Percentiles rank a stretch among this genome's conserved stretches.
Evolutionary conservation across 768 basidiomycete species (phyloP).

Genomic region (Tulasnella sp.): DNA sequence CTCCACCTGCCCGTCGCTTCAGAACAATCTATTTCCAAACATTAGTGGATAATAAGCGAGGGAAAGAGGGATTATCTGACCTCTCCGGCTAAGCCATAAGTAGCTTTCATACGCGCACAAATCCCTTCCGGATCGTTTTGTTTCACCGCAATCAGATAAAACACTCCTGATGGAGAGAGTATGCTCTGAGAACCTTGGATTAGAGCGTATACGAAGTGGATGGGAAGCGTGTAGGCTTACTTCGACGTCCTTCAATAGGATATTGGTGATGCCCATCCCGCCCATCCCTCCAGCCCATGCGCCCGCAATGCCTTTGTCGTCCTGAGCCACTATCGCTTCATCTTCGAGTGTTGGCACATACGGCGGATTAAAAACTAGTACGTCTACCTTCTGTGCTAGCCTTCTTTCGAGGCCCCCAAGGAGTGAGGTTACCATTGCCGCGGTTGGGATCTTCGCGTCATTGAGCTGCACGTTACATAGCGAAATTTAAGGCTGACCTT

Average conservation of each 20-base stretch:
- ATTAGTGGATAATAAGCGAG: not conserved
- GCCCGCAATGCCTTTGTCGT: slow-evolving; percentile 45
- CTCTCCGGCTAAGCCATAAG: slow-evolving; percentile 44
- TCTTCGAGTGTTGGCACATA: slow-evolving; percentile 10
- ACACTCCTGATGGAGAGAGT: slow-evolving; percentile 57
- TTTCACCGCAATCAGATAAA: slow-evolving; percentile 84
- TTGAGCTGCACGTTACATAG: not conserved
- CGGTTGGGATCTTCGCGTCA: slow-evolving; percentile 42
- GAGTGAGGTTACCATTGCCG: slow-evolving; percentile 56
- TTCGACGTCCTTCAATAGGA: slow-evolving; percentile 45
- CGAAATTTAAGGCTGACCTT: slow-evolving; percentile 31
- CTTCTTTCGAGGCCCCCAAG: slow-evolving; percentile 46
- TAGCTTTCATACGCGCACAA: slow-evolving; percentile 43
- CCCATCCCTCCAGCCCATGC: slow-evolving; percentile 86
- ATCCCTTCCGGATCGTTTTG: slow-evolving; percentile 73
- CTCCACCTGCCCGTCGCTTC: slow-evolving; percentile 69
- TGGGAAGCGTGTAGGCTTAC: slow-evolving; percentile 27
- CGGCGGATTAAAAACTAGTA: slow-evolving; percentile 15
- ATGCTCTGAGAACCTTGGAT: slow-evolving; percentile 23
- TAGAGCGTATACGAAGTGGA: slow-evolving; percentile 24
- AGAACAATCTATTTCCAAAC: slow-evolving; percentile 43
- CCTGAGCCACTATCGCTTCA: slow-evolving; percentile 42
- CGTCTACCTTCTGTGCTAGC: slow-evolving; percentile 28
- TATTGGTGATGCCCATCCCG: slow-evolving; percentile 78
- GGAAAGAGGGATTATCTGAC: slow-evolving; percentile 31